These are phyloP conservation scores for Exophiala bonariae DNA, from an alignment of 2,329 filamentous ascomycete genomes.

Conservation along the genomic window DNA sequence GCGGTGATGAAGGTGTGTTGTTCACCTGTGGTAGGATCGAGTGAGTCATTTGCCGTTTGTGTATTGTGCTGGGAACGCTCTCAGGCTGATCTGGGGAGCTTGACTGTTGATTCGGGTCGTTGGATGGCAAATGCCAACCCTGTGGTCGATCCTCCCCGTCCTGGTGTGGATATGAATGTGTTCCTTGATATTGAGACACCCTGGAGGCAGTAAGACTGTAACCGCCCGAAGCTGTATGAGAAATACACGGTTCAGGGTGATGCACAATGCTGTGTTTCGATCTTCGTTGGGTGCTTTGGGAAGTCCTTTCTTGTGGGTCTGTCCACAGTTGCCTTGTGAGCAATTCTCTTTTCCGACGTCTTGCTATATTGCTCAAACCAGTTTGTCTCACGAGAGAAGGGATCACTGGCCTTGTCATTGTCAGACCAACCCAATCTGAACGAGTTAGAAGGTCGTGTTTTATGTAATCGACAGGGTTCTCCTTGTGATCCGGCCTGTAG, in stretches of 20 bases:
- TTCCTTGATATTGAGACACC: too few species aligned
- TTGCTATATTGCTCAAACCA: neutral
- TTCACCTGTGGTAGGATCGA: neutral
- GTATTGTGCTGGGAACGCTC: neutral
- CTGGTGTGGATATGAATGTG: too few species aligned
- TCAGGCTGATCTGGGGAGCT: neutral
- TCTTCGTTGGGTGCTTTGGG: neutral
- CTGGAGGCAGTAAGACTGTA: too few species aligned
- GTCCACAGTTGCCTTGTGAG: neutral
- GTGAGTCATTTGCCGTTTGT: neutral
- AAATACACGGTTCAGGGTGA: neutral
- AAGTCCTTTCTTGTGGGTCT: neutral
- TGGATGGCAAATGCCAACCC: neutral
- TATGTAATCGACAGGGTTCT: neutral
- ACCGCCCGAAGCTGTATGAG: neutral
- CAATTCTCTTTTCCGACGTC: slow-evolving; percentile 3
- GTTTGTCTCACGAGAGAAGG: slow-evolving; percentile 7
- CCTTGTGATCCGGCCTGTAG: neutral
- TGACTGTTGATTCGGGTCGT: neutral
- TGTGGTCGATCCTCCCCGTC: neutral
- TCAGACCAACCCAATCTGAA: slow-evolving; percentile 15
- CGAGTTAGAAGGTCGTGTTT: slow-evolving; percentile 9
- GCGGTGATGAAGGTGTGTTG: neutral
- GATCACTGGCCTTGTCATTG: slow-evolving; percentile 7
- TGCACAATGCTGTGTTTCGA: neutral